A percentile compares a stretch with the other conserved stretches of the same genome.
Evolutionary conservation across 768 basidiomycete genomes (phyloP).

Genomic region (Tylopilus vinaceipallidus): DNA sequence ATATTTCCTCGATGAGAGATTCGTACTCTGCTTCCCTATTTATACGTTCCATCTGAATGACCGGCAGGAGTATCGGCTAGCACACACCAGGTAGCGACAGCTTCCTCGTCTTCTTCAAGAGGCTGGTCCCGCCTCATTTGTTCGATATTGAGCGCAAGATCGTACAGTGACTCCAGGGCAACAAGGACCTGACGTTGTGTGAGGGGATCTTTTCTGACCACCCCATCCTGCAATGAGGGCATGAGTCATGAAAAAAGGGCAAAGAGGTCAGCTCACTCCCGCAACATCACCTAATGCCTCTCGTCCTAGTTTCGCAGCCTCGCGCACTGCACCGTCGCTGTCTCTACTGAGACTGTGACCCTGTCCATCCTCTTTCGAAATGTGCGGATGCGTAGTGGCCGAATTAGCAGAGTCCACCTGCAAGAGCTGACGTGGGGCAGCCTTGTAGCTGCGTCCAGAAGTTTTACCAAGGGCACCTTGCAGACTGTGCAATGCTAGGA

Average conservation of each 20-base stretch:
- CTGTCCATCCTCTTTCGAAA: conserved; percentile 51
- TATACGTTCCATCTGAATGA: conserved; percentile 3
- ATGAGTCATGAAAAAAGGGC: not conserved
- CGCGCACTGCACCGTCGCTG: conserved; percentile 60
- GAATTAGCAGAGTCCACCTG: conserved; percentile 69
- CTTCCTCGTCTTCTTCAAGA: conserved; percentile 47
- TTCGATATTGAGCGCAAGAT: conserved; percentile 79
- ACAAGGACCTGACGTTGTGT: conserved; percentile 74
- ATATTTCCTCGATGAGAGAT: conserved; percentile 64
- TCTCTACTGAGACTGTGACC: conserved; percentile 23
- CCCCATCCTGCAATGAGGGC: conserved; percentile 50
- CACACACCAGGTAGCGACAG: conserved; percentile 44
- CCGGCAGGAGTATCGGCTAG: not conserved
- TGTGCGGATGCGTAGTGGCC: conserved; percentile 42
- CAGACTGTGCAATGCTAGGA: conserved; percentile 67
- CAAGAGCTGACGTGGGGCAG: conserved; percentile 93
- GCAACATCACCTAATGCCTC: conserved; percentile 65
- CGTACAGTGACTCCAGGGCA: conserved; percentile 83
- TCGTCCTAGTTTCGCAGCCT: conserved; percentile 73
- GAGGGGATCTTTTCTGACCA: conserved; percentile 70
- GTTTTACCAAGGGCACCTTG: conserved; percentile 96
- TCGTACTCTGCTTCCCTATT: conserved; percentile 61
- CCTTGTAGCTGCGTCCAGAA: conserved; percentile 89
- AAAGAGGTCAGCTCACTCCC: conserved; percentile 38
- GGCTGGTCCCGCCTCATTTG: conserved; percentile 82